These are phyloP conservation scores for Calocera viscosa DNA, from an alignment of 768 basidiomycete species.

Conservation along the genomic window DNA sequence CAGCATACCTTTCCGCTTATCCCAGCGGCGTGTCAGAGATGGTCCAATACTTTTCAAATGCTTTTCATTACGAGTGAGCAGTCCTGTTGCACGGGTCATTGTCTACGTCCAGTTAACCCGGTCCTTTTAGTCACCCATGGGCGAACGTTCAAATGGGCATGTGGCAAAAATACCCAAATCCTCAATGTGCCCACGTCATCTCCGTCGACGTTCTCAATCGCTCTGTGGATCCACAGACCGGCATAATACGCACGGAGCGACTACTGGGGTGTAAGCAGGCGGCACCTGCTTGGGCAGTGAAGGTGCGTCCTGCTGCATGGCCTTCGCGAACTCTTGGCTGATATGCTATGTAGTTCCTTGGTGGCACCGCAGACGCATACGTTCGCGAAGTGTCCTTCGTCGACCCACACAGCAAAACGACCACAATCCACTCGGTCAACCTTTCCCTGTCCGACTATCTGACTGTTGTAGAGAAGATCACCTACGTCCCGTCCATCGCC, in stretches of 20 bases:
- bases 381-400: constrained; percentile 90
- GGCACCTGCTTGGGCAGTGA: constrained; percentile 82
- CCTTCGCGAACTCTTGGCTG: no score
- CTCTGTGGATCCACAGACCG: constrained; percentile 66
- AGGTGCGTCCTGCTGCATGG: constrained; percentile 60
- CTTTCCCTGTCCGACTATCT: constrained; percentile 90
- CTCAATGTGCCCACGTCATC: constrained; percentile 77
- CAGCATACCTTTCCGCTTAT: not conserved
- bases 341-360: constrained; percentile 50
- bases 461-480: constrained; percentile 81
- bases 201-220: constrained; percentile 81
- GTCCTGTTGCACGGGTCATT: not conserved
- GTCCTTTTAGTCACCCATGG: constrained; percentile 61
- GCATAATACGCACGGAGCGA: constrained; percentile 83
- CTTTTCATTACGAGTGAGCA: constrained; percentile 7
- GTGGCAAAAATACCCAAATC: constrained; percentile 95
- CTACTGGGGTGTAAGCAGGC: constrained; percentile 86
- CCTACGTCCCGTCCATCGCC: constrained; percentile 58
- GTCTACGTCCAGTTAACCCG: not conserved
- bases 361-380: constrained; percentile 87
- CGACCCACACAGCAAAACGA: constrained; percentile 67
- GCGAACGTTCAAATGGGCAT: constrained; percentile 82
- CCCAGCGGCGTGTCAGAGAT: not conserved
- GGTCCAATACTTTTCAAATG: constrained; percentile 2
- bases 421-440: constrained; percentile 83